Evolutionary conservation across 2,329 filamentous ascomycete species (phyloP).

Genomic region (Fusarium graminum): DNA sequence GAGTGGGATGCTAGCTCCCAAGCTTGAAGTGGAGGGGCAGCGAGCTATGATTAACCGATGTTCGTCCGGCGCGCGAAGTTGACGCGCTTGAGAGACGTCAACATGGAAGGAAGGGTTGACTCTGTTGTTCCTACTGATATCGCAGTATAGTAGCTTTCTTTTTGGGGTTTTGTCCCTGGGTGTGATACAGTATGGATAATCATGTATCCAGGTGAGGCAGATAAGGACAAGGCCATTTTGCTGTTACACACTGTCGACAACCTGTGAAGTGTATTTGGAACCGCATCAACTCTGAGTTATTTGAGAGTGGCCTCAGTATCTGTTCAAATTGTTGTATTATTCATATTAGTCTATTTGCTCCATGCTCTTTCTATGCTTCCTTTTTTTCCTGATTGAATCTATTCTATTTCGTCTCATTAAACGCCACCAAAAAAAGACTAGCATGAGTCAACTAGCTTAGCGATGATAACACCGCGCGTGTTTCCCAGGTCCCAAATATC

Average conservation of each 20-base stretch:
- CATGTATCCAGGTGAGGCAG: background rate
- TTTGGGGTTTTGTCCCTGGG: background rate
- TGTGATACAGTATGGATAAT: background rate
- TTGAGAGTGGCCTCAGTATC: background rate
- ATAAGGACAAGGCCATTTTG: background rate
- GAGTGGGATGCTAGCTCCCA: constrained; percentile 38
- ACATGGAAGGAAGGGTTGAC: background rate
- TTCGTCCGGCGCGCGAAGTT: constrained; percentile 42
- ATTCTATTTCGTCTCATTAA: constrained; percentile 16
- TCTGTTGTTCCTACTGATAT: background rate
- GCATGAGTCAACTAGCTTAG: constrained; percentile 27
- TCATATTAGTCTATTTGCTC: constrained; percentile 18
- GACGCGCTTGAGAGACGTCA: constrained; percentile 4
- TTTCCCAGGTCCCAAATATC: constrained; percentile 17
- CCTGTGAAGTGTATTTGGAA: background rate
- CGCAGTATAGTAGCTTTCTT: background rate
- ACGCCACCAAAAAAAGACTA: constrained; percentile 27
- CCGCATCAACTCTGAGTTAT: background rate
- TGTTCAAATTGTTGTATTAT: background rate
- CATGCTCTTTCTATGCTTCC: constrained; percentile 9
- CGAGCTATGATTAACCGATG: constrained; percentile 42
- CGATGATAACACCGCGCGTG: constrained; percentile 4
- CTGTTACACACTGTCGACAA: background rate
- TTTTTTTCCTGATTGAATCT: constrained; percentile 7
- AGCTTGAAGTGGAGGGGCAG: constrained; percentile 46